phyloP scores from a whole-genome alignment of 1,284 basidiomycete species.

The Sporisorium graminicola region DNA sequence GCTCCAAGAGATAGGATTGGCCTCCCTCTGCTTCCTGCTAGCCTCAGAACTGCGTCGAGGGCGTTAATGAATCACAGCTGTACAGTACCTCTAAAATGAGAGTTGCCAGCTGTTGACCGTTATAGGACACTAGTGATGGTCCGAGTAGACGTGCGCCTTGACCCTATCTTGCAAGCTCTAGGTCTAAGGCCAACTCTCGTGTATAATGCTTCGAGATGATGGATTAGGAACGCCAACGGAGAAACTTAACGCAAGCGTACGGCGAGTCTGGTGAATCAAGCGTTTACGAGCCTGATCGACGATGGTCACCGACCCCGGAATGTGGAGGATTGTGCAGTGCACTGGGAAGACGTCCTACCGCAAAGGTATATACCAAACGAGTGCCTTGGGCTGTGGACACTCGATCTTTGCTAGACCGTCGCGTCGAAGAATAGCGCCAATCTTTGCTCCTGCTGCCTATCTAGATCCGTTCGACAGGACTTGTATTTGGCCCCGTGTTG shows the following conservation, averaged over 20 bases:
- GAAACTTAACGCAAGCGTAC: not conserved
- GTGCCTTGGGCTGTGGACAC: too few relatives aligned
- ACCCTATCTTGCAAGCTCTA: constrained; percentile 27
- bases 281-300: not conserved
- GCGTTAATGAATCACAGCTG: not conserved
- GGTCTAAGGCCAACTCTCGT: constrained; percentile 26
- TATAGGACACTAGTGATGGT: not conserved
- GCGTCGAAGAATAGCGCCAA: too few relatives aligned
- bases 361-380: too few relatives aligned
- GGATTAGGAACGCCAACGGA: not conserved
- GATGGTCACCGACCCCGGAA: not conserved
- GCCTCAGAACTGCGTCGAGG: not conserved
- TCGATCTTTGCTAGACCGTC: too few relatives aligned
- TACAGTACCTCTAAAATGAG: not conserved
- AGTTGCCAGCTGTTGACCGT: too few relatives aligned
- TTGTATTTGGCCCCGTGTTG: not conserved
- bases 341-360: too few relatives aligned
- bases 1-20: too few relatives aligned
- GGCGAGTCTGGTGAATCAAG: not conserved
- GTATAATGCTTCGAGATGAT: constrained; percentile 8
- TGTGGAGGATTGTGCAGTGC: too few relatives aligned
- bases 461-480: not conserved
- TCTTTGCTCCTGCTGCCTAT: not conserved
- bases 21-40: not conserved
- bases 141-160: constrained; percentile 29